Evolutionary conservation across 2,329 filamentous ascomycete genomes (phyloP), one percentile per base, ranked within the genome.

Genomic region (Sclerotinia borealis): DNA sequence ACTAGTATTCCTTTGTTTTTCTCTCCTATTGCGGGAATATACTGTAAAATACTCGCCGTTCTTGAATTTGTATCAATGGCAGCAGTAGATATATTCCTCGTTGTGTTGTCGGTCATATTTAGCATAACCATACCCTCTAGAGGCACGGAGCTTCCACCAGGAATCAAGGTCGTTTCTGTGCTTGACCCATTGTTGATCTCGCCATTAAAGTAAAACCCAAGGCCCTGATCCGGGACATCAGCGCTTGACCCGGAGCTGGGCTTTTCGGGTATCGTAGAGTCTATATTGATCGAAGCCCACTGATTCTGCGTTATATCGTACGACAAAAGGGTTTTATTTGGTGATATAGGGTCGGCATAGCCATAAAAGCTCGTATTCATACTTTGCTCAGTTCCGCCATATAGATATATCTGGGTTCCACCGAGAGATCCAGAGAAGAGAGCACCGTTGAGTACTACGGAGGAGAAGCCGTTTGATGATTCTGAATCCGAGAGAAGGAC

Each of bases 121-220:
- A 79, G 66, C 22, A 79, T 71, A 25, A 80, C 64, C 72, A 79
- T 75, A 1, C 78, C 78, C 31, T 72, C 67, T 5, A 78, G 68
- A n/a, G 61, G 60, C 31, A 63, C 36, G 3, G 61, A 63, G 10
- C 55, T 47, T 10, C 43, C 41, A 7, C 22, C 41, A 8, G 41
- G 60, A 39, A 62, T 48, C 5, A 22, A 56, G 11, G 13, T 34
- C 4, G 51, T 58, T n/a, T 58, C 51, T 58, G 51, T 47, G 34
- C 19, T 58, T 39, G 60, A 58, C 22, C 60, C 51, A 27, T 49
- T 31, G 15, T 62, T 62, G 22, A 69, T 55, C 45, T 66, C 59
- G 19, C 67, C 68, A 54, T 68, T 68, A 9, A 70, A 65, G 27
- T 68, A 70, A 47, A 70, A 70, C 2, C 61, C 65, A 17, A 67